Conservation (phyloP, 257 asterid genomes). For the Solanum neorickii region DNA sequence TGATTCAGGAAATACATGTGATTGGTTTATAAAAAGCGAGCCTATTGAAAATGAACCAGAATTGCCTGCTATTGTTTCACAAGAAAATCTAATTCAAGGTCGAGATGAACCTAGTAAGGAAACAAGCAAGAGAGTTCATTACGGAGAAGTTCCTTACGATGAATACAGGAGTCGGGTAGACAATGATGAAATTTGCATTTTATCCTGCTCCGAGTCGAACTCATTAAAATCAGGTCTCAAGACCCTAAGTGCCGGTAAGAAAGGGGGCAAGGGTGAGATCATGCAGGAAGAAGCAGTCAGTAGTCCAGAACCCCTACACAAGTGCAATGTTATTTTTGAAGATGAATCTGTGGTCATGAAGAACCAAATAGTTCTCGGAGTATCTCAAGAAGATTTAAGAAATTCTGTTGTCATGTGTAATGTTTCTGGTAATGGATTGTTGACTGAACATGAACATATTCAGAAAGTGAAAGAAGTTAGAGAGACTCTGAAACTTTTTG, state of each 20-base stretch:
- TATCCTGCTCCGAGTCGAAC: not conserved
- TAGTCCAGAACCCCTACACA: not conserved
- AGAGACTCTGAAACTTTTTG: slow-evolving; percentile 7
- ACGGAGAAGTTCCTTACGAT: not conserved
- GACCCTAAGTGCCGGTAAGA: not conserved
- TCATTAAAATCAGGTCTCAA: not conserved
- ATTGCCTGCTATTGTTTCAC: not conserved
- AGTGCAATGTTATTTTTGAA: not conserved
- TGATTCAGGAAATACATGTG: not conserved
- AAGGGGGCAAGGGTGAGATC: not conserved
- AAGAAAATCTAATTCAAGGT: not conserved
- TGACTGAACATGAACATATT: not conserved
- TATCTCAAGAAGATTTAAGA: not conserved
- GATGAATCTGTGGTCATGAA: not conserved
- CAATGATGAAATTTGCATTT: slow-evolving; percentile 1
- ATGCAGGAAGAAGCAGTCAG: not conserved
- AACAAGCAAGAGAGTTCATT: not conserved
- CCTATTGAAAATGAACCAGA: not conserved
- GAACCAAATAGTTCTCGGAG: not conserved
- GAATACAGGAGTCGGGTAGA: not conserved
- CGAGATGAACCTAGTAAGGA: not conserved
- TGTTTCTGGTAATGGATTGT: not conserved
- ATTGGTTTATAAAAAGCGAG: not conserved
- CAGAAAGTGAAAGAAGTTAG: not conserved
- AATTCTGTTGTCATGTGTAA: not conserved